Conservation (phyloP, 78 protist genomes). For the Salpingoeca rosetta region DNA sequence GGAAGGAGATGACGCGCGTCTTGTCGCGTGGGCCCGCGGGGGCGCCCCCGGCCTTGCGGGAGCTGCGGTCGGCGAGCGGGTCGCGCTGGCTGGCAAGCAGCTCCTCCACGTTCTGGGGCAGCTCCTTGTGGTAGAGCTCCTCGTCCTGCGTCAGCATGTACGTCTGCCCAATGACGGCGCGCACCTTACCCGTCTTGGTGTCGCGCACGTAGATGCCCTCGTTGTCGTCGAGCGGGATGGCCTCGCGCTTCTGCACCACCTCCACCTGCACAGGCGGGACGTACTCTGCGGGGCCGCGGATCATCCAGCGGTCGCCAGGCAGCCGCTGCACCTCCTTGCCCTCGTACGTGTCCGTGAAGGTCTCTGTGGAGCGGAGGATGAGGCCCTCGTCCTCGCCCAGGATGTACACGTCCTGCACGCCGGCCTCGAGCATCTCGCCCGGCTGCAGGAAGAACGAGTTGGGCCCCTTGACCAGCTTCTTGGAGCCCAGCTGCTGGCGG, state of each 20-base stretch:
- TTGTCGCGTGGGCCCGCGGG: slow-evolving; percentile 33
- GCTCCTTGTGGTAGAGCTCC: slow-evolving; percentile 74
- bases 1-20: slow-evolving; percentile 46
- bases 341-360: slow-evolving; percentile 26
- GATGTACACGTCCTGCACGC: slow-evolving; percentile 48
- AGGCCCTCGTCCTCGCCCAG: slow-evolving; percentile 78
- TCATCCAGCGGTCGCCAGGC: slow-evolving; percentile 89
- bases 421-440: slow-evolving; percentile 66
- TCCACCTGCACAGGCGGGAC: slow-evolving; percentile 76
- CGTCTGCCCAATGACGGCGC: slow-evolving; percentile 48
- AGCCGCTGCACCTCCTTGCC: slow-evolving; percentile 15
- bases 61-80: slow-evolving; percentile 16
- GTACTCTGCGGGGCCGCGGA: slow-evolving; percentile 77
- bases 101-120: slow-evolving; percentile 73
- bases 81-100: slow-evolving; percentile 34
- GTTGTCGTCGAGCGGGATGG: slow-evolving; percentile 83
- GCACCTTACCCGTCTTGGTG: slow-evolving; percentile 67
- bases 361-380: slow-evolving; percentile 63
- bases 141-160: slow-evolving; percentile 78
- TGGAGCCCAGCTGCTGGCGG: slow-evolving; percentile 55
- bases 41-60: not conserved
- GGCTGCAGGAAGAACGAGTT: slow-evolving; percentile 73
- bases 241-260: slow-evolving; percentile 57
- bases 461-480: slow-evolving; percentile 63
- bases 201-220: slow-evolving; percentile 86